Percentiles rank a stretch among this genome's conserved stretches.
Evolutionary conservation across 2,329 filamentous ascomycete genomes (phyloP).

Genomic region (Fusarium praegraminearum): DNA sequence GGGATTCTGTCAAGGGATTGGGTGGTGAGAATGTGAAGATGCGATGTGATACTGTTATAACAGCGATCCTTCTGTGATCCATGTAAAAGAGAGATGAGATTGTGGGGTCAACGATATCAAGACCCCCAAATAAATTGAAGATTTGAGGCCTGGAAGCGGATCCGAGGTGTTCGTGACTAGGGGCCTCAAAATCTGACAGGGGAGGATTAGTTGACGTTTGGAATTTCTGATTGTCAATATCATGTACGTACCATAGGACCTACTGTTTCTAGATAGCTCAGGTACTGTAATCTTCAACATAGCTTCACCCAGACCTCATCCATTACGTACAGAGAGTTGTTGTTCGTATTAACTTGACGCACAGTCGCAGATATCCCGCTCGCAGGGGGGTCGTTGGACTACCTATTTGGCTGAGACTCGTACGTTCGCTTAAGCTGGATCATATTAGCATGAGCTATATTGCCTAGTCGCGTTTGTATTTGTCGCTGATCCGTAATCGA

Average conservation of each 20-base stretch:
- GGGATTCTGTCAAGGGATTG: background rate
- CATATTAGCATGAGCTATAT: constrained; percentile 3
- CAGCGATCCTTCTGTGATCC: constrained; percentile 15
- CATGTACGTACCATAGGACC: background rate
- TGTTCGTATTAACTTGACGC: constrained; percentile 4
- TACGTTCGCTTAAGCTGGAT: background rate
- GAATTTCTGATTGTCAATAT: background rate
- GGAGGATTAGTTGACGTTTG: background rate
- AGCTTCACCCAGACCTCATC: constrained; percentile 18
- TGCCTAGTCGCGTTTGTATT: background rate
- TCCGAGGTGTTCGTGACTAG: constrained; percentile 44
- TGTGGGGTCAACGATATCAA: constrained; percentile 33
- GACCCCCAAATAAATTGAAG: constrained; percentile 19
- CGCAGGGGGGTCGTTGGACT: background rate
- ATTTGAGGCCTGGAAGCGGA: constrained; percentile 40
- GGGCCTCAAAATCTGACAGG: constrained; percentile 35
- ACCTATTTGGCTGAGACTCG: background rate
- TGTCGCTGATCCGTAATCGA: background rate
- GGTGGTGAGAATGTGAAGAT: background rate
- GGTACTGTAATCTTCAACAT: background rate
- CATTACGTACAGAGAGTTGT: constrained; percentile 6
- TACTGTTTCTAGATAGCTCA: background rate
- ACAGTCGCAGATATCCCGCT: background rate
- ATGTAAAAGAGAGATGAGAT: constrained; percentile 34
- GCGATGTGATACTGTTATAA: background rate